A percentile compares a stretch with the other conserved stretches of the same genome.
Evolutionary conservation across 345 rosid species (phyloP).

Genomic region (Stellera chamaejasme): DNA sequence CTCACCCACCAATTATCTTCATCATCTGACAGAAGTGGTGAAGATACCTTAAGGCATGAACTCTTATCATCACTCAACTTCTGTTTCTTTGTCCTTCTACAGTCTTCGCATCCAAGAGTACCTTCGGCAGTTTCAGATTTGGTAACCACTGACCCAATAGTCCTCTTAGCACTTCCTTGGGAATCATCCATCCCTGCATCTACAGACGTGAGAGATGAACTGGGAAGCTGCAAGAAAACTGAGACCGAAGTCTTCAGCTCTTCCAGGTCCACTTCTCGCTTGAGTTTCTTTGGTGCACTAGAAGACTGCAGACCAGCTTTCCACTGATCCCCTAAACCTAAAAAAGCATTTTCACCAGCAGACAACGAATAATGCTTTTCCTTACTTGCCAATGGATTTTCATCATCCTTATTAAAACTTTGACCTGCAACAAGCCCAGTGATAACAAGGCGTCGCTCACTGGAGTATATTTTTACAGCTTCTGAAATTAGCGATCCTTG

Average conservation of each 20-base stretch:
- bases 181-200: constrained; percentile 50
- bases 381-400: constrained; percentile 25
- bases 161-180: constrained; percentile 59
- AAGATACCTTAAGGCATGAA: constrained; percentile 48
- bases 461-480: constrained; percentile 58
- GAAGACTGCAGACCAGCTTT: constrained; percentile 27
- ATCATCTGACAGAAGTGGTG: constrained; percentile 68
- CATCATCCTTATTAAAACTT: constrained; percentile 16
- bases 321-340: constrained; percentile 31
- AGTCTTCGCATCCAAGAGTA: constrained; percentile 89
- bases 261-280: constrained; percentile 34
- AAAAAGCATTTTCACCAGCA: constrained; percentile 20
- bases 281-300: constrained; percentile 28
- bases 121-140: constrained; percentile 45
- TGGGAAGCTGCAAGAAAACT: constrained; percentile 60
- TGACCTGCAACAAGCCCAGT: constrained; percentile 35
- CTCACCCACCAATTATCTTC: constrained; percentile 95
- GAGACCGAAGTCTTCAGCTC: constrained; percentile 68
- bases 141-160: constrained; percentile 37
- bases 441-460: constrained; percentile 79
- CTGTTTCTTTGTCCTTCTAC: constrained; percentile 60
- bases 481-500: constrained; percentile 57
- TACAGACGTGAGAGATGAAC: constrained; percentile 28
- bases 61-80: constrained; percentile 61
- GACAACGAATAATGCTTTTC: constrained; percentile 25